phyloP scores from a whole-genome alignment of 129 eudicot species.

The Saposhnikovia divaricata region DNA sequence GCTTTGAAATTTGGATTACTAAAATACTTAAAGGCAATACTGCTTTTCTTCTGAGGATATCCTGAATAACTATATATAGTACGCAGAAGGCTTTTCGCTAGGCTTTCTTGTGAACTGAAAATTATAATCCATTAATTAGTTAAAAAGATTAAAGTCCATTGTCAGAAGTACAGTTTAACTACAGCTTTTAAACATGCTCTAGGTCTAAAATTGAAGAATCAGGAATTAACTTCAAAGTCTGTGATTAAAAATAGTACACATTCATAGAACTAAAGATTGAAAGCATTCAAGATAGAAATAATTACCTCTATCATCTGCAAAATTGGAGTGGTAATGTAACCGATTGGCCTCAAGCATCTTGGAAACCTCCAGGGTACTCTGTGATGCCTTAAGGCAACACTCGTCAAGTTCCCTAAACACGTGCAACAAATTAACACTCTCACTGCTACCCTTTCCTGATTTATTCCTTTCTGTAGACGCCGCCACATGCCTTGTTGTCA shows the following conservation, averaged over 20 bases:
- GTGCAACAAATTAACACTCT: constrained; percentile 43
- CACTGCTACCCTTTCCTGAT: not conserved
- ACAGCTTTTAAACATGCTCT: not conserved
- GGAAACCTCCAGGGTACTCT: constrained; percentile 85
- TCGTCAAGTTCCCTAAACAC: constrained; percentile 78
- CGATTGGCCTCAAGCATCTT: constrained; percentile 93
- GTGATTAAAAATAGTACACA: not conserved
- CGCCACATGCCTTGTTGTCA: not conserved
- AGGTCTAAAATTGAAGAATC: not conserved
- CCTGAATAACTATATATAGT: not conserved
- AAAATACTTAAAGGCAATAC: not conserved
- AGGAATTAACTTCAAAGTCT: not conserved
- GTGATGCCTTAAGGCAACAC: constrained; percentile 73
- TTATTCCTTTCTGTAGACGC: constrained; percentile 1
- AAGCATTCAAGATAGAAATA: not conserved
- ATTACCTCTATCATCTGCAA: constrained; percentile 73
- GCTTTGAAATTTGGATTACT: not conserved
- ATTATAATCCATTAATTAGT: not conserved
- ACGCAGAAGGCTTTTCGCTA: not conserved
- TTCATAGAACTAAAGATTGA: not conserved
- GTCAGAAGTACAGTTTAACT: not conserved
- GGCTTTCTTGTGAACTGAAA: not conserved
- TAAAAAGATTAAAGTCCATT: not conserved
- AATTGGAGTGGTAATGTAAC: constrained; percentile 93
- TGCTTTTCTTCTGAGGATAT: not conserved